Evolutionary conservation across 208 protist genomes (phyloP), one percentile per base, ranked within the genome.

Genomic region (Entamoeba invadens): DNA sequence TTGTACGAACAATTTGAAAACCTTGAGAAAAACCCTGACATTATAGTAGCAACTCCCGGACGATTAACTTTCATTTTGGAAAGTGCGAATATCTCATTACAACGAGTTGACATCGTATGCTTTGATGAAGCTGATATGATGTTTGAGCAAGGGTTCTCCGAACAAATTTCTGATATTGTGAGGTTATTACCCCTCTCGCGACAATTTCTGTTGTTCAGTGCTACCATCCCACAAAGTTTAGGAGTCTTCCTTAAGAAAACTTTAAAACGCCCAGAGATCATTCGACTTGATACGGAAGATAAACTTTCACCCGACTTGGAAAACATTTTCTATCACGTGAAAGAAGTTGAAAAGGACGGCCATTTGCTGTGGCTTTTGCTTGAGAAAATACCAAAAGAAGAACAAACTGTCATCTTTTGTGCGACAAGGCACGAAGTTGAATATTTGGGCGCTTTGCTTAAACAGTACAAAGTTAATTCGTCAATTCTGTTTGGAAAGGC

Each of bases 121-220:
- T 98, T 99, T 92, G 99, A 99, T 96, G 99, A 99, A 96, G 99
- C 98, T 1, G 99, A 99, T 96, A 97, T 97, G 31, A 96, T 99
- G 10, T 99, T 99, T 96, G 99, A 99, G 95, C 96, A 99, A 94
- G 98, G 98, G 45, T 98, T 98, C 92, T 96, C 97, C 25, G 96
- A 98, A 46, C 98, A 99, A 96, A 95, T 99, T 45, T 95, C 95
- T 3, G 97, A 97, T 91, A 99, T 99, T 93, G 95, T 99, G 93
- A 97, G 97, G n/a, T 94, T 99, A 16, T 96, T 98, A 2, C 97
- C 5, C 35, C 3, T 98, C 25, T 96, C 96, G 3, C 95, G 98
- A 35, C 95, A 95, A 93, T 95, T 93, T 4, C 3, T 94, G 16
- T 51, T 93, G 4, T 94, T 95, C 31, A 93, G 91, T 38, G 94